Percentiles rank a stretch among this genome's conserved stretches.
Conservation (phyloP, 2,329 filamentous ascomycete species). For the Botrytis sinoallii region DNA sequence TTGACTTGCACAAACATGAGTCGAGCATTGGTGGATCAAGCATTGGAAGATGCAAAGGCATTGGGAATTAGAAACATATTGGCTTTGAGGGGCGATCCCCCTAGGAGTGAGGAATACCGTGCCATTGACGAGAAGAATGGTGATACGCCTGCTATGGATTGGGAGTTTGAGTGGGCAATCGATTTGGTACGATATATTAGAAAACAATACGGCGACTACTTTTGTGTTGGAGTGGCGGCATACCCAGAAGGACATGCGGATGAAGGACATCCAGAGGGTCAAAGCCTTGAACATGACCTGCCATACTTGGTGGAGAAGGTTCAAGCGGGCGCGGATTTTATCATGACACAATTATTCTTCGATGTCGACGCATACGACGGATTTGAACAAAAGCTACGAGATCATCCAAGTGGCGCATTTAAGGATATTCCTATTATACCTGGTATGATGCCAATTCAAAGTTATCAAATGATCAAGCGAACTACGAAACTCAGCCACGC, state of each 20-base stretch:
- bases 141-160: slow-evolving; percentile 48
- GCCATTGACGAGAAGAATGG: slow-evolving; percentile 56
- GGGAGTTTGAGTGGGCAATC: slow-evolving; percentile 81
- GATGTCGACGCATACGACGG: slow-evolving; percentile 77
- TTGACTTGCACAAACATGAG: slow-evolving; percentile 99
- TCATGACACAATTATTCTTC: slow-evolving; percentile 98
- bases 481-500: slow-evolving; percentile 95
- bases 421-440: slow-evolving; percentile 87
- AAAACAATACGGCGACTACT: slow-evolving; percentile 84
- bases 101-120: slow-evolving; percentile 82
- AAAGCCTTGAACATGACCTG: slow-evolving; percentile 74
- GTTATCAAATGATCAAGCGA: slow-evolving; percentile 90
- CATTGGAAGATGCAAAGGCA: slow-evolving; percentile 84
- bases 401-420: slow-evolving; percentile 81
- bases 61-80: slow-evolving; percentile 92
- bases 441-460: slow-evolving; percentile 95
- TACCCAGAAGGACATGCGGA: slow-evolving; percentile 96
- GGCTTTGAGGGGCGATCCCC: slow-evolving; percentile 86
- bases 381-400: slow-evolving; percentile 74
- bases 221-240: slow-evolving; percentile 89
- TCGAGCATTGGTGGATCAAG: slow-evolving; percentile 77
- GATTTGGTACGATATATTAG: slow-evolving; percentile 90
- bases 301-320: slow-evolving; percentile 89
- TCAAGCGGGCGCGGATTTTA: slow-evolving; percentile 88
- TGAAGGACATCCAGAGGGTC: slow-evolving; percentile 72